Percentiles rank a stretch among this genome's conserved stretches.
These are phyloP conservation scores for Grammothele lineata DNA, from an alignment of 768 basidiomycete species.

Conservation along the genomic window DNA sequence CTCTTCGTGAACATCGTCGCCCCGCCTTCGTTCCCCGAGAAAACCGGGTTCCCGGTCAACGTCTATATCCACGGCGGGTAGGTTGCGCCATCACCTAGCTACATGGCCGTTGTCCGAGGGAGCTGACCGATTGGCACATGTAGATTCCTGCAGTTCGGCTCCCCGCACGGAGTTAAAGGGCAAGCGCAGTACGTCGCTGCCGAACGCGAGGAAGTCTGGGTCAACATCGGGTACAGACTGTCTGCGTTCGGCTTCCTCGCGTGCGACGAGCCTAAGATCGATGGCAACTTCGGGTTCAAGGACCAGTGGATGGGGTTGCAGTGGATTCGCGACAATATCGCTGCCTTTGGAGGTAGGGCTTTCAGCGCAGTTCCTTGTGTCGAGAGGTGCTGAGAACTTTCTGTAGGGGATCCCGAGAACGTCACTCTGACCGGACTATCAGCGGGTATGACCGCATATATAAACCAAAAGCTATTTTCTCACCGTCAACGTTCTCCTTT, in stretches of 20 bases:
- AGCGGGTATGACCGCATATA: conserved; percentile 42
- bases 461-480: not conserved
- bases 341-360: conserved; percentile 58
- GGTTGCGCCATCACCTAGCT: conserved; percentile 7
- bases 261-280: conserved; percentile 52
- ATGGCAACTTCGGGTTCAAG: conserved; percentile 81
- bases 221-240: conserved; percentile 74
- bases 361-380: not conserved
- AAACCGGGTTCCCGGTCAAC: conserved; percentile 51
- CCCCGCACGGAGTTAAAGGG: conserved; percentile 54
- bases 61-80: conserved; percentile 80
- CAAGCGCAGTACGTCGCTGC: conserved; percentile 68
- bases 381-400: not conserved
- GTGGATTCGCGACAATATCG: conserved; percentile 69
- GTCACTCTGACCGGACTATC: conserved; percentile 68
- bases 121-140: not conserved
- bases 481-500: not conserved
- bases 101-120: too few species aligned
- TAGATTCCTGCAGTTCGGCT: conserved; percentile 77
- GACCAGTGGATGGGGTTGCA: conserved; percentile 77
- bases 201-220: conserved; percentile 64
- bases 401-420: conserved; percentile 52
- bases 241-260: conserved; percentile 78
- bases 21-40: conserved; percentile 50
- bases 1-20: conserved; percentile 62